phyloP scores from a whole-genome alignment of 1,284 basidiomycete species.

The Cutaneotrichosporon arboriforme region DNA sequence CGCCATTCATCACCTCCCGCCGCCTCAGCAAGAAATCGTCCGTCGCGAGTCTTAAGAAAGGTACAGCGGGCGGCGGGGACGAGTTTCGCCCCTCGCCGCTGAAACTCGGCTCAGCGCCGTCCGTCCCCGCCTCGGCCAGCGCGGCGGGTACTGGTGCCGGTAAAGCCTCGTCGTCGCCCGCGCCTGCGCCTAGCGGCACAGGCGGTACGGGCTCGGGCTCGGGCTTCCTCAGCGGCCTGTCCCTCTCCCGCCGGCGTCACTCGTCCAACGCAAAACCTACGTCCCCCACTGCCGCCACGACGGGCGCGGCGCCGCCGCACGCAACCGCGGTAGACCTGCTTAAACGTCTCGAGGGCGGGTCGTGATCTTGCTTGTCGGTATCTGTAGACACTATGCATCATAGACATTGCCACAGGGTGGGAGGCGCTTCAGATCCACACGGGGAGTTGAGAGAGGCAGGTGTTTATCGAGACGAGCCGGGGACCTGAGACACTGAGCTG shows the following conservation, averaged over 20 bases:
- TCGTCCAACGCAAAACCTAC: no score
- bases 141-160: not conserved
- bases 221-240: constrained; percentile 15
- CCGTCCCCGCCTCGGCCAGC: not conserved
- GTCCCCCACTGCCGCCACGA: no score
- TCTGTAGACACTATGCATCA: no score
- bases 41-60: constrained; percentile 4
- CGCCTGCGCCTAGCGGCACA: no score
- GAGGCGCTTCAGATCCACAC: no score
- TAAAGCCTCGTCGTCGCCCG: no score
- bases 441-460: no score
- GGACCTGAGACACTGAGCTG: no score
- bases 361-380: not conserved
- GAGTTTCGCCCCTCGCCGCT: constrained; percentile 4
- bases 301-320: not conserved
- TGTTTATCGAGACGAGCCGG: no score
- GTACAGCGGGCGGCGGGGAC: not conserved
- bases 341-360: constrained; percentile 4
- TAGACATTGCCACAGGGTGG: no score
- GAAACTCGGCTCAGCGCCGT: not conserved
- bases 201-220: no score
- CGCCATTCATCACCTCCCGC: not conserved
- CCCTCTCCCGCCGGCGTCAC: constrained; percentile 11
- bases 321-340: constrained; percentile 15
- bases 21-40: constrained; percentile 7